Conservation (phyloP, 139 green algal species). For the Auxenochlorella pyrenoidosa region DNA sequence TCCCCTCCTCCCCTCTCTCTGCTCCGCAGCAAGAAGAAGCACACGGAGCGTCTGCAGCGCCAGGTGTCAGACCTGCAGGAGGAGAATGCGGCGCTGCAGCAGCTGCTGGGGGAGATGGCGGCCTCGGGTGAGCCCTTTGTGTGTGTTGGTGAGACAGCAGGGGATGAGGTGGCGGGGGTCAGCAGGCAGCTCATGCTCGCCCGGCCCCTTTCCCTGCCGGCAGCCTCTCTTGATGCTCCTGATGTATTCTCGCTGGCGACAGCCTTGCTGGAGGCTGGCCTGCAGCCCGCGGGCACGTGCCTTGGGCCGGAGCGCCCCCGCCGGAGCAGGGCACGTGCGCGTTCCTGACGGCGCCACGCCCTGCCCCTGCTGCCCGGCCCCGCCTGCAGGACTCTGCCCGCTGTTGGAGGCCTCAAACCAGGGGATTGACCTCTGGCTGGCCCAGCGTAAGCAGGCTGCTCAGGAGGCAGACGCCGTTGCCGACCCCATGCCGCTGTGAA, state of each 20-base stretch:
- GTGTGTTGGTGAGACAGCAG: no score
- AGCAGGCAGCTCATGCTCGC: no score
- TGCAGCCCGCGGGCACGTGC: no score
- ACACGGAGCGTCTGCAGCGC: neutral
- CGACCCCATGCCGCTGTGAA: no score
- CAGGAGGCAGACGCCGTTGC: neutral
- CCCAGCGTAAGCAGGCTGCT: neutral
- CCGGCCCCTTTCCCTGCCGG: no score
- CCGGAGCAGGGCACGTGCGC: neutral
- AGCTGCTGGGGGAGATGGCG: slow-evolving; percentile 24
- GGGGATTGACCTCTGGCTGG: slow-evolving; percentile 40
- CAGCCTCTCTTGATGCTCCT: no score
- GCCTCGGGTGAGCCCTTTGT: neutral
- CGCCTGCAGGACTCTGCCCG: slow-evolving; percentile 23
- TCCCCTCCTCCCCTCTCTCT: neutral
- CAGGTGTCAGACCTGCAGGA: slow-evolving; percentile 1
- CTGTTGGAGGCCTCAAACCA: slow-evolving; percentile 30
- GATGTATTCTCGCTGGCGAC: no score
- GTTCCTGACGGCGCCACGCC: neutral
- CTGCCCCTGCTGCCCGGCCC: neutral
- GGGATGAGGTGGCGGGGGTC: no score
- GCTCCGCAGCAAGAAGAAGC: slow-evolving; percentile 24
- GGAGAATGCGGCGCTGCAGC: slow-evolving; percentile 36
- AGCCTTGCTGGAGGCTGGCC: no score
- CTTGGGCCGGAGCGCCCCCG: neutral